These are phyloP conservation scores for Xylariaceae sp. DNA, from an alignment of 2,329 filamentous ascomycete genomes.

Conservation along the genomic window DNA sequence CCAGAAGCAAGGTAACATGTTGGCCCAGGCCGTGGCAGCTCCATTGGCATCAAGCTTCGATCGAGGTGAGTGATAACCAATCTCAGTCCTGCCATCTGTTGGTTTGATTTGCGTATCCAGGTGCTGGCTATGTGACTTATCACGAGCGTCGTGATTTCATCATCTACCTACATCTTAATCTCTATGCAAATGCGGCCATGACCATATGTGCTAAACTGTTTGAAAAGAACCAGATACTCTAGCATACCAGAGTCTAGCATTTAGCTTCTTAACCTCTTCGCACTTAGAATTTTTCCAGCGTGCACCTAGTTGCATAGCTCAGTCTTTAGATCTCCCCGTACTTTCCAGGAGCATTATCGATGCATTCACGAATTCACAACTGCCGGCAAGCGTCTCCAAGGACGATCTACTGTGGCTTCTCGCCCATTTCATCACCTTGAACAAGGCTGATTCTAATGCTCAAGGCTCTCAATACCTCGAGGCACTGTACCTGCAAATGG, in stretches of 20 bases:
- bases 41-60: conserved; percentile 19
- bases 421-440: conserved; percentile 63
- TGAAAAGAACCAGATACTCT: neutral
- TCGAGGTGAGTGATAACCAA: conserved; percentile 20
- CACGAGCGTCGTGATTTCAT: neutral
- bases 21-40: conserved; percentile 23
- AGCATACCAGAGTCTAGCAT: conserved; percentile 30
- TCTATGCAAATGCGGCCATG: no score
- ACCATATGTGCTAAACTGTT: no score
- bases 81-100: no score
- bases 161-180: neutral
- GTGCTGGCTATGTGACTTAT: no score
- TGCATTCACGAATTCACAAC: conserved; percentile 29
- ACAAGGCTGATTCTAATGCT: conserved; percentile 34
- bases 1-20: conserved; percentile 14
- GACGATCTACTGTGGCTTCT: conserved; percentile 61
- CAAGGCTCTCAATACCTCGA: conserved; percentile 41
- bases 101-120: no score
- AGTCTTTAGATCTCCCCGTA: conserved; percentile 36
- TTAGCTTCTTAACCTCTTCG: conserved; percentile 29
- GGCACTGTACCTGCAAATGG: conserved; percentile 54
- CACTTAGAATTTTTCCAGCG: conserved; percentile 42
- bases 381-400: conserved; percentile 28
- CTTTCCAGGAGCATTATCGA: conserved; percentile 44
- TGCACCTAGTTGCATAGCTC: conserved; percentile 36